phyloP scores from a whole-genome alignment of 2,329 filamentous ascomycete species.

The Neoscytalidium dimidiatum region DNA sequence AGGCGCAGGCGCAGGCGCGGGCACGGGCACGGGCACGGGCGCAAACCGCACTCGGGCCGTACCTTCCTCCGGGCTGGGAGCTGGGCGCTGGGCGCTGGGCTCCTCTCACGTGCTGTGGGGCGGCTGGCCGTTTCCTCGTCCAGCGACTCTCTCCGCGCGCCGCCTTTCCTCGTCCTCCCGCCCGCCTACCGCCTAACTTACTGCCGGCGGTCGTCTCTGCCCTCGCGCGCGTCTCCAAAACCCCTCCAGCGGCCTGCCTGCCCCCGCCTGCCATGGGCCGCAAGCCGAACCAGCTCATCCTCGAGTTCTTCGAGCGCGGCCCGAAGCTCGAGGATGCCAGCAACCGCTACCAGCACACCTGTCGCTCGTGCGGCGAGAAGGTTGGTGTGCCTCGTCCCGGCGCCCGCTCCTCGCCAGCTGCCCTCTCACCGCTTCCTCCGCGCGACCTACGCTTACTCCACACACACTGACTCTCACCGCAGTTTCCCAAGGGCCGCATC shows the following conservation, averaged over 20 bases:
- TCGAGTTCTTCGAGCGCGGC: slow-evolving; percentile 85
- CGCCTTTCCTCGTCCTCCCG: background rate
- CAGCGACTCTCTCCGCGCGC: background rate
- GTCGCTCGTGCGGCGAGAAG: slow-evolving; percentile 82
- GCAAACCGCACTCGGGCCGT: background rate
- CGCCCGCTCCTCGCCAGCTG: slow-evolving; percentile 2
- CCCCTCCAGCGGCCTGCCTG: background rate
- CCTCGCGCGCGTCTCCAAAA: background rate
- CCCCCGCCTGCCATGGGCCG: slow-evolving; percentile 65
- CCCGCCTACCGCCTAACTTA: background rate
- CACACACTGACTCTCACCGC: slow-evolving; percentile 19
- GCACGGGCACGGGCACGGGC: background rate
- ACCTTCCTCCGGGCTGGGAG: too few relatives aligned
- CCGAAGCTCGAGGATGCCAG: slow-evolving; percentile 84
- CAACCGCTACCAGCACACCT: slow-evolving; percentile 90
- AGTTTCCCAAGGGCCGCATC: slow-evolving; percentile 84
- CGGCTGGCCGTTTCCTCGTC: background rate
- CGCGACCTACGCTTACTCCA: slow-evolving; percentile 16
- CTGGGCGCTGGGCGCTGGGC: too few relatives aligned
- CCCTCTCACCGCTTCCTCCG: slow-evolving; percentile 18
- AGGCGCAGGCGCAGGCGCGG: too few relatives aligned
- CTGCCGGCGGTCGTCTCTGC: background rate
- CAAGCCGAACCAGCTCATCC: slow-evolving; percentile 80
- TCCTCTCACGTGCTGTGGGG: background rate
- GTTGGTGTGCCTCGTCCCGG: slow-evolving; percentile 27